Evolutionary conservation across 108 stramenopile species (phyloP), one percentile per base, ranked within the genome.

Genomic region (Cylindrotheca fusiformis): DNA sequence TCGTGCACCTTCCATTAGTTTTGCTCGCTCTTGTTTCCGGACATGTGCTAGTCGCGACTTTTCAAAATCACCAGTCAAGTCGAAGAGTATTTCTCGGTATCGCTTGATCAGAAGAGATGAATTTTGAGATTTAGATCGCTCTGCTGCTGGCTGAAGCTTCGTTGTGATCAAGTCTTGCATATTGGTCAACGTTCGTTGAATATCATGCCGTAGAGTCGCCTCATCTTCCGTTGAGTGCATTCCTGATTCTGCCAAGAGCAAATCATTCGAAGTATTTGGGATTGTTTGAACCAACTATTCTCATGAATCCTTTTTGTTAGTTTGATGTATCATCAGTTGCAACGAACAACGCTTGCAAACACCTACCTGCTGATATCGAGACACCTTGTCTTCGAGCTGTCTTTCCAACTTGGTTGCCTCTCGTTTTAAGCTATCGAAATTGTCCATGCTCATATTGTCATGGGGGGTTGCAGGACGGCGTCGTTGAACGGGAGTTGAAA

Each of bases 71-170:
- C 79, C 72, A 1, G 61, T 67, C 21, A 80, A 75, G 72, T 93
- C 91, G 61, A 87, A 86, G 6, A 93, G 63, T 59, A 93, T 93
- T 70, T 93, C 91, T 24, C 91, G 77, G 66, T 93, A 93, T 48
- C 91, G 79, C 57, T 88, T 88, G 55, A 89, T 83, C 14, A 89
- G 57, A 4, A 84, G 64, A 10, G 68, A 52, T 48, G 83, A 75
- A 48, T 83, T 80, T 6, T 72, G 72, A 25, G 83, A 74, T 0
- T 71, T 69, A 8, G 78, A 65, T 12, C 68, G 72, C 41, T 86
- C 83, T 18, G 86, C 84, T 2, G 77, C 79, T 10, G 84, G 84
- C 28, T 79, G 69, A 55, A 93, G 81, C 45, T 83, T 77, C 20
- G 76, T 71, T 25, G 78, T 77, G 65, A 92, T 77, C 33, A 89